Percentiles rank a stretch among this genome's conserved stretches.
phyloP scores from a whole-genome alignment of 805 yeast species.

The Candida nitratophila region DNA sequence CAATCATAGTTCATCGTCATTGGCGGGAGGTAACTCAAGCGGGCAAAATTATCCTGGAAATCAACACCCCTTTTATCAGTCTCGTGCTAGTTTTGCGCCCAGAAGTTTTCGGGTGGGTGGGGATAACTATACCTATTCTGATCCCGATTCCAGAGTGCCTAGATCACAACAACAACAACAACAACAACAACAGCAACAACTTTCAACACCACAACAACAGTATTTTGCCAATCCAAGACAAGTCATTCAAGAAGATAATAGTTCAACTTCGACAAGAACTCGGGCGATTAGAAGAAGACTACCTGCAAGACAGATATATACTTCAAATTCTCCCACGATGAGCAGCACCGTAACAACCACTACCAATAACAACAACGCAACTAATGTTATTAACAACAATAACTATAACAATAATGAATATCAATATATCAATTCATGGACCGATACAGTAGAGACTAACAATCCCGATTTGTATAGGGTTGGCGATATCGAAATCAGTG shows the following conservation, averaged over 20 bases:
- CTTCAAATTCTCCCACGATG: too few relatives aligned
- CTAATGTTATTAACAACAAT: too few relatives aligned
- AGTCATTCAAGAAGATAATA: background rate
- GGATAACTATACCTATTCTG: too few relatives aligned
- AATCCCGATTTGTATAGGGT: conserved; percentile 14
- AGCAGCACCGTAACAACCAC: too few relatives aligned
- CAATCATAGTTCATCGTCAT: background rate
- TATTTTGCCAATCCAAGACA: background rate
- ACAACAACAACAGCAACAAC: background rate
- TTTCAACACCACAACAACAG: background rate
- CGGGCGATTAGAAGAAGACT: conserved; percentile 1
- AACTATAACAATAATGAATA: background rate
- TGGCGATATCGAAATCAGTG: conserved; percentile 39
- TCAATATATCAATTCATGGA: background rate
- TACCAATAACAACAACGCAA: background rate
- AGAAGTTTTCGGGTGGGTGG: too few relatives aligned
- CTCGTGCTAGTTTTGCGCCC: too few relatives aligned
- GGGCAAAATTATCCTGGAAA: background rate
- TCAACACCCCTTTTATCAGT: too few relatives aligned
- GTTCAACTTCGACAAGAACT: background rate
- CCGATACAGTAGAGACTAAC: conserved; percentile 15
- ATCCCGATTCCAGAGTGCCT: too few relatives aligned
- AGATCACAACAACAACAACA: too few relatives aligned
- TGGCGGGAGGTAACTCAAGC: background rate
- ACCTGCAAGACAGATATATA: background rate